Conservation (phyloP, 495 filamentous ascomycete genomes). For the Saxophila tyrrhenica region DNA sequence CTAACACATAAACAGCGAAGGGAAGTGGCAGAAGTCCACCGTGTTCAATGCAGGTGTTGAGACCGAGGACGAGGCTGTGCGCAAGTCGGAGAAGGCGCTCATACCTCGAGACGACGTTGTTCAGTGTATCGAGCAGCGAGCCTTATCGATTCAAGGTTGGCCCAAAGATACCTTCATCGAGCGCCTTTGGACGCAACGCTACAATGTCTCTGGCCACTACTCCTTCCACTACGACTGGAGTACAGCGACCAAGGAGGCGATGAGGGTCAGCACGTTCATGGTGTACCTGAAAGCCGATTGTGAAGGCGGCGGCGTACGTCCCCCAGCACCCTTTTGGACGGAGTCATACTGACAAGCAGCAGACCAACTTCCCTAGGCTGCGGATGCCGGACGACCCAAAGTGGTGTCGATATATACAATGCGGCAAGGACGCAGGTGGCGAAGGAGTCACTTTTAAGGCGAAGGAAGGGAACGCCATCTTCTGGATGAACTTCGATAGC, state of each 20-base stretch:
- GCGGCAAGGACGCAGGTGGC: slow-evolving; percentile 35
- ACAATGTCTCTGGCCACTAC: slow-evolving; percentile 48
- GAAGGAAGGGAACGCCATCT: slow-evolving; percentile 59
- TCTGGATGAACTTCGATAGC: slow-evolving; percentile 59
- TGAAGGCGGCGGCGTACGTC: slow-evolving; percentile 36
- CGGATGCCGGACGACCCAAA: slow-evolving; percentile 8
- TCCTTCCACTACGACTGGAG: slow-evolving; percentile 50
- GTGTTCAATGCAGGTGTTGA: slow-evolving; percentile 39
- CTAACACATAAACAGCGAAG: slow-evolving; percentile 25
- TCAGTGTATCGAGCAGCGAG: slow-evolving; percentile 58
- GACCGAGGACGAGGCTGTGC: slow-evolving; percentile 36
- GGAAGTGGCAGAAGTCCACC: slow-evolving; percentile 44
- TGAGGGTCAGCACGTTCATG: slow-evolving; percentile 42
- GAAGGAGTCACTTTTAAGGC: slow-evolving; percentile 57
- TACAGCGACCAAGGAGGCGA: slow-evolving; percentile 5
- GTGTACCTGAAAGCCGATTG: slow-evolving; percentile 44
- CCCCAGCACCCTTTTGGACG: background rate
- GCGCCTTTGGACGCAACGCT: slow-evolving; percentile 49
- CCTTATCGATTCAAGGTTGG: slow-evolving; percentile 61
- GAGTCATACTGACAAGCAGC: background rate
- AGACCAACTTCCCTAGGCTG: slow-evolving; percentile 16
- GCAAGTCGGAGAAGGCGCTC: slow-evolving; percentile 47
- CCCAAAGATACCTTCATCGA: slow-evolving; percentile 47
- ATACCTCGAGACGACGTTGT: slow-evolving; percentile 48
- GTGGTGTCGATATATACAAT: slow-evolving; percentile 54